Conservation (phyloP, 768 basidiomycete genomes). For the Inosperma sp. region DNA sequence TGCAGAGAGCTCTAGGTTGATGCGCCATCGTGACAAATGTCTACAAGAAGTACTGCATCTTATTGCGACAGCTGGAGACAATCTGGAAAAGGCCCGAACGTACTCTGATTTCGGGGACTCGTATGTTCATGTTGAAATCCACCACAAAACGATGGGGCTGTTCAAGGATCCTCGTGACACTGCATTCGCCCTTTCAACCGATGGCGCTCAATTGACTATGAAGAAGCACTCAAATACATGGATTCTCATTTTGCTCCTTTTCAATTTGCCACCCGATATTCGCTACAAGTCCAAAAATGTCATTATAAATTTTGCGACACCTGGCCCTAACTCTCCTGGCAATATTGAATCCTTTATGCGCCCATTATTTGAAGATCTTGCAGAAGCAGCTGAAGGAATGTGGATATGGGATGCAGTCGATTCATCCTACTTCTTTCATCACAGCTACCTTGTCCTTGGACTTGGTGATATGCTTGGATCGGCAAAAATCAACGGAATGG, state of each 20-base stretch:
- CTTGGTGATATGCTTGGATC: conserved; percentile 32
- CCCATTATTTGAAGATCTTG: conserved; percentile 26
- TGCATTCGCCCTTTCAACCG: conserved; percentile 23
- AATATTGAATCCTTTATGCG: conserved; percentile 24
- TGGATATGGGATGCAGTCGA: conserved; percentile 32
- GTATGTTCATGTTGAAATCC: conserved; percentile 16
- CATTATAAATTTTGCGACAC: conserved; percentile 22
- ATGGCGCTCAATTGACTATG: conserved; percentile 30
- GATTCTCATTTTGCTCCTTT: conserved; percentile 22
- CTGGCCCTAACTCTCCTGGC: conserved; percentile 25
- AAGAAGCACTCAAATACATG: conserved; percentile 30
- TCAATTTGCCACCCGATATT: conserved; percentile 25
- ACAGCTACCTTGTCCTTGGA: conserved; percentile 17
- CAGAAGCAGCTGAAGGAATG: conserved; percentile 22
- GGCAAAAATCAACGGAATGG: conserved; percentile 28
- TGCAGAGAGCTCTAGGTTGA: conserved; percentile 19
- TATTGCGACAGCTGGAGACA: conserved; percentile 10
- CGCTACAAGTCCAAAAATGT: conserved; percentile 17
- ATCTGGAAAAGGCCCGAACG: not conserved
- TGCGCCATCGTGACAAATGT: conserved; percentile 23
- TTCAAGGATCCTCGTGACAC: conserved; percentile 23
- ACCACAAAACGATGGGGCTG: conserved; percentile 15
- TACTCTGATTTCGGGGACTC: conserved; percentile 28
- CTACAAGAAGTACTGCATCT: conserved; percentile 20
- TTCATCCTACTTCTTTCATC: conserved; percentile 21